These are phyloP conservation scores for Eustoma russellianum DNA, from an alignment of 257 asterid species.

Conservation along the genomic window DNA sequence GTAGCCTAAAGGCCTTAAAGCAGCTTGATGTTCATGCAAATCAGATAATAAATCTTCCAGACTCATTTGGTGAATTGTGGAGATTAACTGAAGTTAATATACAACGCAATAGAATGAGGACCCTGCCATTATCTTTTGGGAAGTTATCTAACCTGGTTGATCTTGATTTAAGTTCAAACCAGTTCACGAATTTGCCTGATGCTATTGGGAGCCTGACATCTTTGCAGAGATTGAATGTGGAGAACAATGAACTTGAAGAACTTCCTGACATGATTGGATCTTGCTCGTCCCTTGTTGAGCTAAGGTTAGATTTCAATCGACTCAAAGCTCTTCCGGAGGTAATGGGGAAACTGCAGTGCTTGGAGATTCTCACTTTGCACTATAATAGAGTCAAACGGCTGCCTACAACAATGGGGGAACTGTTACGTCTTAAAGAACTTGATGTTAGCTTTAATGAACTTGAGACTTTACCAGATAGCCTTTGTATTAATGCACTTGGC, in stretches of 20 bases:
- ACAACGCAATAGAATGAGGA: slow-evolving; percentile 50
- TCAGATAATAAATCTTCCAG: slow-evolving; percentile 80
- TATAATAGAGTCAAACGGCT: slow-evolving; percentile 49
- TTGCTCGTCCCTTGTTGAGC: slow-evolving; percentile 54
- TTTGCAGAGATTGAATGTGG: slow-evolving; percentile 44
- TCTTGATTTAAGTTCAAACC: slow-evolving; percentile 67
- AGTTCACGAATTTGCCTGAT: slow-evolving; percentile 47
- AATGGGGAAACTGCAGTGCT: slow-evolving; percentile 39
- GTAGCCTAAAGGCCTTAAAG: slow-evolving; percentile 36
- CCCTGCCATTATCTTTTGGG: slow-evolving; percentile 65
- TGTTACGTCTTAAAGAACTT: slow-evolving; percentile 45
- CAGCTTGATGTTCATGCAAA: slow-evolving; percentile 57
- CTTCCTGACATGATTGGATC: slow-evolving; percentile 61
- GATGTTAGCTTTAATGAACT: slow-evolving; percentile 83
- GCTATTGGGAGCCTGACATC: slow-evolving; percentile 43
- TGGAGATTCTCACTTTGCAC: slow-evolving; percentile 70
- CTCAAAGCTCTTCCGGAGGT: slow-evolving; percentile 73
- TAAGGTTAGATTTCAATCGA: slow-evolving; percentile 68
- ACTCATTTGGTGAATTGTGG: slow-evolving; percentile 54
- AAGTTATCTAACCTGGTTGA: slow-evolving; percentile 36
- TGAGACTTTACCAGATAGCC: slow-evolving; percentile 55
- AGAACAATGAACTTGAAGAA: slow-evolving; percentile 65
- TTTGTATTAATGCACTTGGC: slow-evolving; percentile 28
- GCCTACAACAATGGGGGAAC: slow-evolving; percentile 60
- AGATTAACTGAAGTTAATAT: slow-evolving; percentile 52